Evolutionary conservation across 148 eudicot genomes (phyloP).

Genomic region (Camellia granthamiana): DNA sequence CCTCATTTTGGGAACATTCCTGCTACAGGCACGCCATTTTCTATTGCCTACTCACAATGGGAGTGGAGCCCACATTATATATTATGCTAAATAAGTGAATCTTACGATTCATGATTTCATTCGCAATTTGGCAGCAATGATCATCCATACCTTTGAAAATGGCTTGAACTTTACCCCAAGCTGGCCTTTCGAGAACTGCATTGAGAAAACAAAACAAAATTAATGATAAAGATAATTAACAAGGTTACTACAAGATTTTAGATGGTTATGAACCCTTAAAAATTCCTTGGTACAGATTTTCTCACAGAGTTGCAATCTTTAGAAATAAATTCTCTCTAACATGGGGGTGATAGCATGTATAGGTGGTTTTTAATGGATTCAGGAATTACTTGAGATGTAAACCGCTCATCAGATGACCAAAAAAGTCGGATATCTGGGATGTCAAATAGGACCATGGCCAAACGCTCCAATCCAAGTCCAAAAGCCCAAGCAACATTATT

Average conservation of each 20-base stretch:
- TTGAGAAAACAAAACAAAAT: not conserved
- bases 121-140: not conserved
- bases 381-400: slow-evolving; percentile 76
- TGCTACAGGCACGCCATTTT: no score
- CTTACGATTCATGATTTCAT: no score
- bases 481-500: slow-evolving; percentile 96
- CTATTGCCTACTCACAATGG: no score
- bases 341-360: no score
- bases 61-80: no score
- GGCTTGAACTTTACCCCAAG: slow-evolving; percentile 91
- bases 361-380: not conserved
- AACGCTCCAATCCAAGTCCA: slow-evolving; percentile 94
- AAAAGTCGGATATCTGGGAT: slow-evolving; percentile 96
- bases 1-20: not conserved
- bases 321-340: not conserved
- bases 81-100: no score
- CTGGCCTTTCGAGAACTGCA: slow-evolving; percentile 80
- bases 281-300: not conserved
- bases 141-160: slow-evolving; percentile 74
- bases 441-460: slow-evolving; percentile 96
- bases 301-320: not conserved
- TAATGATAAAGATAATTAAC: slow-evolving; percentile 9
- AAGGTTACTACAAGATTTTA: not conserved
- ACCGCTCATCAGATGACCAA: slow-evolving; percentile 85
- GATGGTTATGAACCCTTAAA: not conserved